Evolutionary conservation across 306 rosid genomes (phyloP).

Genomic region (Mucuna pruriens): DNA sequence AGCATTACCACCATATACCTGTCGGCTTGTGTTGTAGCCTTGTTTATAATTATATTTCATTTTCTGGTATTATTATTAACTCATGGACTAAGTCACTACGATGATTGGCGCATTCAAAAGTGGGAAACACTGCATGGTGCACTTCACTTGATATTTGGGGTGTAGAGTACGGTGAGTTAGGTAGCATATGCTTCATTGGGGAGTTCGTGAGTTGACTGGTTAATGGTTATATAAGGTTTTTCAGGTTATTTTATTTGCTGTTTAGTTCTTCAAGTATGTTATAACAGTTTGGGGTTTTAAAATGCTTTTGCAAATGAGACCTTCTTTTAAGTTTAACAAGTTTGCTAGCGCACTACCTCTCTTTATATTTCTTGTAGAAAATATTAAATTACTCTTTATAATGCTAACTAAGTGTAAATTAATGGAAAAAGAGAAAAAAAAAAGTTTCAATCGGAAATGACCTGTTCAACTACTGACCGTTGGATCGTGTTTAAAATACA

Average conservation of each 20-base stretch:
- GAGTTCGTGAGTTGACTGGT: not conserved
- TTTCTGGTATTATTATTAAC: not conserved
- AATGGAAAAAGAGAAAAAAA: not conserved
- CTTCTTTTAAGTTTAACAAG: not conserved
- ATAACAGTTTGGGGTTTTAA: not conserved
- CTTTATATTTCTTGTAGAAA: not conserved
- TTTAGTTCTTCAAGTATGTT: not conserved
- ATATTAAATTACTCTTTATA: not conserved
- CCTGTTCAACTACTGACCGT: not conserved
- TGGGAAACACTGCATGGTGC: not conserved
- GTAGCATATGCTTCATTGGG: too few species aligned
- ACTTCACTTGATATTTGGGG: too few species aligned
- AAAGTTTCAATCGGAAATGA: not conserved
- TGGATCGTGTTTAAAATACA: not conserved
- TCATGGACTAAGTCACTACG: not conserved
- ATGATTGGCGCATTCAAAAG: not conserved
- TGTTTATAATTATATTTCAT: not conserved
- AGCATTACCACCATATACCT: not conserved
- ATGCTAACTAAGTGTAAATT: not conserved
- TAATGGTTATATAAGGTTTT: not conserved
- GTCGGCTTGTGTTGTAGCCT: not conserved
- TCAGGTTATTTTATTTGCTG: not conserved
- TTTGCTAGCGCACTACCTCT: not conserved
- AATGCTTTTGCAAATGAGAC: not conserved
- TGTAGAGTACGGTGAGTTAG: too few species aligned